Percentiles rank a stretch among this genome's conserved stretches.
phyloP scores from a whole-genome alignment of 2,329 filamentous ascomycete species.

The Mycosphaerella sp. region DNA sequence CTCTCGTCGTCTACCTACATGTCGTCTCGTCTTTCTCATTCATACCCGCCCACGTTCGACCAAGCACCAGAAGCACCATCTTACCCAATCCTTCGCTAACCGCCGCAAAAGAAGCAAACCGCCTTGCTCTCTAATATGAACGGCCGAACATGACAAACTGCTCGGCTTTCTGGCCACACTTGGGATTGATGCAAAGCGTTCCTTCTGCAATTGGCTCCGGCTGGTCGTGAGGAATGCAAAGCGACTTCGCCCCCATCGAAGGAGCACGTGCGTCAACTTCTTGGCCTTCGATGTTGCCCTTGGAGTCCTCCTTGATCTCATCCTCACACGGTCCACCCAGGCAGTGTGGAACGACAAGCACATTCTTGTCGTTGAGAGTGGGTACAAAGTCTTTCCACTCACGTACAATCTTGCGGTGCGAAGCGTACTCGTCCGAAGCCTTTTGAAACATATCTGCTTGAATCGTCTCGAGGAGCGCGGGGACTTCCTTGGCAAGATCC shows the following conservation, averaged over 20 bases:
- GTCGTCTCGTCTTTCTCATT: too few species aligned
- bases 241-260: constrained; percentile 68
- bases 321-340: constrained; percentile 81
- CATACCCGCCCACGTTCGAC: too few species aligned
- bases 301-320: constrained; percentile 87
- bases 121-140: constrained; percentile 40
- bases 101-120: neutral
- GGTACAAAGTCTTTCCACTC: constrained; percentile 90
- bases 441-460: constrained; percentile 73
- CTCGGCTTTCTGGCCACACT: constrained; percentile 70
- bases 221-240: constrained; percentile 81
- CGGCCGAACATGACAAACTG: constrained; percentile 87
- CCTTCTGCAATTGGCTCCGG: constrained; percentile 66
- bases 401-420: constrained; percentile 73
- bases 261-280: constrained; percentile 66
- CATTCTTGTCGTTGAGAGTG: constrained; percentile 83
- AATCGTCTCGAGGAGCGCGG: constrained; percentile 79
- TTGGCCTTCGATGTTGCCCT: constrained; percentile 61
- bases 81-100: constrained; percentile 4
- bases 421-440: constrained; percentile 70
- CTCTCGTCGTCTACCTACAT: too few species aligned
- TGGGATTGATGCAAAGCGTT: constrained; percentile 87
- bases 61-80: too few species aligned
- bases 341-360: constrained; percentile 88
- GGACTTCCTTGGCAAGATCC: constrained; percentile 66